Evolutionary conservation across 495 filamentous ascomycete species (phyloP).

Genomic region (Clohesyomyces aquaticus): DNA sequence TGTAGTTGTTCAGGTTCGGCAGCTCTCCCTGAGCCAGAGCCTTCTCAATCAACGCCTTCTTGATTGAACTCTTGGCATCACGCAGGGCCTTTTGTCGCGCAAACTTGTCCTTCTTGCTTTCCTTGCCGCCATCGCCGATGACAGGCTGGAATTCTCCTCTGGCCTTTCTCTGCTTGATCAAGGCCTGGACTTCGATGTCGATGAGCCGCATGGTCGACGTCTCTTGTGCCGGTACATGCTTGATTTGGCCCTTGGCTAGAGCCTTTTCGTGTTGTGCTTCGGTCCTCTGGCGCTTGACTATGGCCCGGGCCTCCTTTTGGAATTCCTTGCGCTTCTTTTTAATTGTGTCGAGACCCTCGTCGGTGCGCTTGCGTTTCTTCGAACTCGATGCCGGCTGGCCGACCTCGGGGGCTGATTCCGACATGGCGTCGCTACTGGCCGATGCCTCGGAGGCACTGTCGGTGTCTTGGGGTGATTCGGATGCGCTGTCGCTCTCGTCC

Average conservation of each 20-base stretch:
- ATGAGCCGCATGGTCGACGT: slow-evolving; percentile 1
- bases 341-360: background rate
- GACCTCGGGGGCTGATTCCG: no score
- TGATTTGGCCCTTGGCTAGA: slow-evolving; percentile 5
- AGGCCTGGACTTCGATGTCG: background rate
- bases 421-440: no score
- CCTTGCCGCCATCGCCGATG: background rate
- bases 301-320: slow-evolving; percentile 1
- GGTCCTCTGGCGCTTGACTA: background rate
- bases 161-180: background rate
- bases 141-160: background rate
- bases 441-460: background rate
- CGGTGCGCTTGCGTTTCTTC: slow-evolving; percentile 31
- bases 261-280: slow-evolving; percentile 7
- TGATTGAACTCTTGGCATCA: slow-evolving; percentile 16
- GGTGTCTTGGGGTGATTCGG: background rate
- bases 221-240: background rate
- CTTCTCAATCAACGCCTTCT: slow-evolving; percentile 14
- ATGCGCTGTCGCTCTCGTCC: slow-evolving; percentile 4
- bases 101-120: slow-evolving; percentile 14
- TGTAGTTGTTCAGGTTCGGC: slow-evolving; percentile 14
- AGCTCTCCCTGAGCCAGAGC: slow-evolving; percentile 20
- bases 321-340: slow-evolving; percentile 16
- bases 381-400: background rate
- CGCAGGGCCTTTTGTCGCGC: slow-evolving; percentile 21